phyloP scores from a whole-genome alignment of 768 basidiomycete species.

The Dendrothele bispora region DNA sequence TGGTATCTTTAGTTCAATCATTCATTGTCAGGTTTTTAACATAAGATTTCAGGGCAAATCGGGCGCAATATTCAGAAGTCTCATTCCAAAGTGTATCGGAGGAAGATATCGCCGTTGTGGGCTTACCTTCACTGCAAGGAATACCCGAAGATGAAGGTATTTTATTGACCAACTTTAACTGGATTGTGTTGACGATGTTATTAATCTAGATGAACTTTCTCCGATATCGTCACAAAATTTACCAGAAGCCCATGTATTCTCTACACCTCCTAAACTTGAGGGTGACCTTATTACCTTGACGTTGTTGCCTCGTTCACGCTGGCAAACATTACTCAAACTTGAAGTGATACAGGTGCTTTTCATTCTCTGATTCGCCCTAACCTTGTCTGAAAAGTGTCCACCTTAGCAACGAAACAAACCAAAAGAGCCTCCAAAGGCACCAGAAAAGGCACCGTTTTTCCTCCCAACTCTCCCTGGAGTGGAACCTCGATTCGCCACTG shows the following conservation, averaged over 20 bases:
- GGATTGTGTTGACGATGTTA: no score
- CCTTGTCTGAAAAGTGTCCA: neutral
- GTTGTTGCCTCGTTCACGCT: conserved; percentile 85
- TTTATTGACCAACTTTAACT: no score
- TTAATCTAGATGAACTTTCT: conserved; percentile 75
- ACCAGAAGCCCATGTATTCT: conserved; percentile 69
- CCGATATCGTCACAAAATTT: conserved; percentile 60
- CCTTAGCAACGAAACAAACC: conserved; percentile 92
- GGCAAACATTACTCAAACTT: conserved; percentile 96
- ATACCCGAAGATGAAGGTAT: conserved; percentile 77
- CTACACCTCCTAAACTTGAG: conserved; percentile 85
- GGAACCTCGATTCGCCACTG: conserved; percentile 75
- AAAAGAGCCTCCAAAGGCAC: conserved; percentile 91
- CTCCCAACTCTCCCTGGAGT: conserved; percentile 89
- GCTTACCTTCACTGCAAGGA: conserved; percentile 85
- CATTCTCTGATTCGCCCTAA: neutral
- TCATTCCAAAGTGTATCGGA: conserved; percentile 80
- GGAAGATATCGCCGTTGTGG: conserved; percentile 65
- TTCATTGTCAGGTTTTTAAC: conserved; percentile 2
- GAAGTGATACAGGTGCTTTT: conserved; percentile 81
- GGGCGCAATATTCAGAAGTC: conserved; percentile 89
- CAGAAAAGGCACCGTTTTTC: conserved; percentile 97
- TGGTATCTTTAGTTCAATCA: conserved; percentile 49
- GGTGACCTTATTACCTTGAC: conserved; percentile 93
- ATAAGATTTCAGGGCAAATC: conserved; percentile 74